These are phyloP conservation scores for Coemansia sp. DNA, from an alignment of 192 early-diverging fungal species.

Conservation along the genomic window DNA sequence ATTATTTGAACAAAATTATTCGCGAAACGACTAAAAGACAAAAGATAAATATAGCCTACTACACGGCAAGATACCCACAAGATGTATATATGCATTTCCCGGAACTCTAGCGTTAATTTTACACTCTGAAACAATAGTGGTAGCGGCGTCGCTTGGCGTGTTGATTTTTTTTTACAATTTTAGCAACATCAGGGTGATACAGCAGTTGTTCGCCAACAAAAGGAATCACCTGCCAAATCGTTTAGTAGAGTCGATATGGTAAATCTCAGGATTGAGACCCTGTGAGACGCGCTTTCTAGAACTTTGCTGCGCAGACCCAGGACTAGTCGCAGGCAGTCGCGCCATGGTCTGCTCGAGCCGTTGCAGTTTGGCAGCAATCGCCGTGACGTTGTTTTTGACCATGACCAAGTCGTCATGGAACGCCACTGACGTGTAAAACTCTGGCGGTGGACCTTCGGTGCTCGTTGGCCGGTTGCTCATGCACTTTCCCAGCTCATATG, in stretches of 20 bases:
- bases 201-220: neutral
- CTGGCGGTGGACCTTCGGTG: slow-evolving; percentile 21
- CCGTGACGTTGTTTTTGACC: slow-evolving; percentile 44
- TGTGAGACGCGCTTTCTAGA: slow-evolving; percentile 25
- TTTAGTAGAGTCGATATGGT: slow-evolving; percentile 37
- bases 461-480: slow-evolving; percentile 14
- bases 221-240: slow-evolving; percentile 20
- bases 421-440: slow-evolving; percentile 41
- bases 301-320: slow-evolving; percentile 19
- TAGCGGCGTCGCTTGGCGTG: slow-evolving; percentile 11
- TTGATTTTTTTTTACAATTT: slow-evolving; percentile 8
- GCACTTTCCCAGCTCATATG: slow-evolving; percentile 51
- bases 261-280: slow-evolving; percentile 35
- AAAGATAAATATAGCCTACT: neutral
- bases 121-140: neutral
- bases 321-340: slow-evolving; percentile 23
- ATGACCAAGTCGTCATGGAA: slow-evolving; percentile 35
- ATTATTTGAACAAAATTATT: neutral
- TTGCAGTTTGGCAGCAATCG: slow-evolving; percentile 41
- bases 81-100: neutral
- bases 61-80: neutral
- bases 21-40: neutral
- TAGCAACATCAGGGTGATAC: slow-evolving; percentile 4
- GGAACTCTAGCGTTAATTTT: neutral
- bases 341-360: slow-evolving; percentile 33